phyloP scores from a whole-genome alignment of 805 yeast species.

The Kuraishia capsulata region DNA sequence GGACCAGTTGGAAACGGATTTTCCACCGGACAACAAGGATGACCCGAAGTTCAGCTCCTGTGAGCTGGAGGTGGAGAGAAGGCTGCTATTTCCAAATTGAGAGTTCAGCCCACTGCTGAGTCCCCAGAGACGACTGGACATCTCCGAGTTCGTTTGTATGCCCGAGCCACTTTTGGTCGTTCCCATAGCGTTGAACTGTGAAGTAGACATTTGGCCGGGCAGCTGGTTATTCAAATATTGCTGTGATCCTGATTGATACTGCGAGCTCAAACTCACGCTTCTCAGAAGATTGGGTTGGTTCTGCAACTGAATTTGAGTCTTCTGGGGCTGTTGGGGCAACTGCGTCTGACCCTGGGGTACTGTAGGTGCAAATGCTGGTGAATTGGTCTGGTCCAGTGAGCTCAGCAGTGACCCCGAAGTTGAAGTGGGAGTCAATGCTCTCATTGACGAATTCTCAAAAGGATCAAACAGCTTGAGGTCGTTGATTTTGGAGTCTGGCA shows the following conservation, averaged over 20 bases:
- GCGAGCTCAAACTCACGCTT: not conserved
- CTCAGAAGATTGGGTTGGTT: not conserved
- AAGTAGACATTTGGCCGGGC: no score
- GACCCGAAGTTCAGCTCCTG: no score
- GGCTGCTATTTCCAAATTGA: no score
- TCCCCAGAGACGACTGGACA: no score
- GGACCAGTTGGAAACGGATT: not conserved
- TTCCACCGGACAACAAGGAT: not conserved
- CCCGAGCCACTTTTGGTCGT: no score
- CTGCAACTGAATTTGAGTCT: no score
- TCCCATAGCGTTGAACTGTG: no score
- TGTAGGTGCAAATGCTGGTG: not conserved
- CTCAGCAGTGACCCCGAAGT: not conserved
- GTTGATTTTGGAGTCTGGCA: not conserved
- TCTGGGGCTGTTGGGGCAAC: not conserved
- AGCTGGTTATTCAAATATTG: no score
- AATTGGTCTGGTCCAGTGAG: not conserved
- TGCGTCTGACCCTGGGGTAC: not conserved
- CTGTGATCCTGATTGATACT: no score
- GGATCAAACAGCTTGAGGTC: slow-evolving; percentile 2
- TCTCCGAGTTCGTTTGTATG: no score
- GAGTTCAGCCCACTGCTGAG: no score
- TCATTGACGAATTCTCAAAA: not conserved
- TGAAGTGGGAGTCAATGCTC: not conserved
- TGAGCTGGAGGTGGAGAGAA: no score